Evolutionary conservation across 2,329 filamentous ascomycete genomes (phyloP), one percentile per base, ranked within the genome.

Genomic region (Chaetomium olivaceum): DNA sequence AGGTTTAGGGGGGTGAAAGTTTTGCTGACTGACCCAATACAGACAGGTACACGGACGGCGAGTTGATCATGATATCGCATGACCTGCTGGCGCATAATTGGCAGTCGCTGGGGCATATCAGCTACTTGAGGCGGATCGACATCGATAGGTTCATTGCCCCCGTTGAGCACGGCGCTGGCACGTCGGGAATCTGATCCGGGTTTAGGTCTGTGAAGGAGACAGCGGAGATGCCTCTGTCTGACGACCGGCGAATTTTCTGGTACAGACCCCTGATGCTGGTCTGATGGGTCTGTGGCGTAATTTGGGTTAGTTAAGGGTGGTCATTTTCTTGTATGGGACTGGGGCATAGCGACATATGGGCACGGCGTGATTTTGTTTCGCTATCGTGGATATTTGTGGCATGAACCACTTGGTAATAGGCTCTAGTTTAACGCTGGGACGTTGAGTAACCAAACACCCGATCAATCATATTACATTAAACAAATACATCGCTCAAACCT

Each of bases 51-150:
- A 90, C 93, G 58, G 81, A 88, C 2, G 89, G 89, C 0, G 87
- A 93, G 70, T 82, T 97, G 25, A 87, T 97, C 58, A 82, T 97
- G 43, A 83, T 96, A 48, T 93, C 90, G 2, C 85, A 87, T n/a
- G 82, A 96, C 73, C 83, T 85, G 50, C 76, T 97, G 62, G 93
- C 92, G 2, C 91, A 94, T 74, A 90, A 92, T 74, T 97, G 93
- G 93, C 80, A 91, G 58, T 80, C 76, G 0, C 85, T 86, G 69
- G 81, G 82, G 0, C 84, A 88, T 63, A 84, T 89, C 56, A 88
- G 82, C 71, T 89, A 81, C 72, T 89, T 85, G 63, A 78, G 86
- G 71, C 80, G 87, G 63, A 84, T 90, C 4, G 75, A 89, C 57
- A 82, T 90, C 63, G 84, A 89, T 64, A 70, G 78, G 27, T 83